Base-by-base conservation (phyloP, 768 basidiomycete genomes). In the Phanerochaete carnosa region DNA sequence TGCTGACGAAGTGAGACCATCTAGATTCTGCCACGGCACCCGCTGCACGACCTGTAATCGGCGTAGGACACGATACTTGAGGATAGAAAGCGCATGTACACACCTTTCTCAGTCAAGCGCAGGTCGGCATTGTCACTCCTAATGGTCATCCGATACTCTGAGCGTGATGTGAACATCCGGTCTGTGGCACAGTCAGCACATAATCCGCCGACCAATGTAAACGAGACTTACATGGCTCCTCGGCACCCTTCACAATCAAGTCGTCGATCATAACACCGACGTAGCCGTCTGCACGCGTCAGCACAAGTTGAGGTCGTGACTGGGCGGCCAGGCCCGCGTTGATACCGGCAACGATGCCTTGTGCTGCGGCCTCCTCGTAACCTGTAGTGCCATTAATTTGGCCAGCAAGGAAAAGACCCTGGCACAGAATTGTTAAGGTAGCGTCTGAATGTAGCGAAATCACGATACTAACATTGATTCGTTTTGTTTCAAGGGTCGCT, bases 321-420 rank as follows among this genome's bases (percentile, higher is more conserved):
- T 78, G 76, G 8, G 91, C 86, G 0, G 84, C 75, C 2, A 94
- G 79, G 0, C 92, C 94, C 0, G 94, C 94, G 58, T 96, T 95
- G 54, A 92, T 86, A 1, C 94, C 94, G 1, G 94, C 94, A 0
- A 96, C 74, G n/a, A 85, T 76, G 9, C 94, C 94, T 70, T 95
- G 94, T 3, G 91, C 92, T 1, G 92, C 94, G 1, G 94, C 94
- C 75, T 96, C 94, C 70, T 96, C 94, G 69, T 96, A 96, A 4
- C 94, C 94, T 1, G 94, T 96, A 0, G 94, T 96, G 12, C 90
- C 90, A 65, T 95, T 95, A 67, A 95, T 95, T 72, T 95, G 93
- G 3, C 94, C 93, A 0, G 92, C 92, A 23, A 95, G 83, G 73
- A 90, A 95, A 2, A 95, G 80, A 1, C 93, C 93, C 84, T 90